Percentiles rank a stretch among this genome's conserved stretches.
phyloP scores from a whole-genome alignment of 495 filamentous ascomycete species.

The Penicillium arizonense region DNA sequence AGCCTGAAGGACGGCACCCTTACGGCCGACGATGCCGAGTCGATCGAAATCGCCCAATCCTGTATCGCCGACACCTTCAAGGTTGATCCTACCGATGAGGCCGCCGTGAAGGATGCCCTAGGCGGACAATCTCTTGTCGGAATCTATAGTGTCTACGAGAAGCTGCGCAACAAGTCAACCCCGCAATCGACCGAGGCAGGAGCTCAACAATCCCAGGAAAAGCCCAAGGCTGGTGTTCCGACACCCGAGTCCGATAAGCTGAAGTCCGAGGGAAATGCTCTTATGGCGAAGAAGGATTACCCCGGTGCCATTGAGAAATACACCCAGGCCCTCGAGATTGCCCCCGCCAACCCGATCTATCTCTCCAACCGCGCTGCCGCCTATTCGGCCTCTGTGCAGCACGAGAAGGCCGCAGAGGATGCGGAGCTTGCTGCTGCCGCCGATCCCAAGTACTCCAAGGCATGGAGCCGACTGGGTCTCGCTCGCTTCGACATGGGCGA shows the following conservation, averaged over 20 bases:
- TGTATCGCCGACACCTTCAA: constrained; percentile 95
- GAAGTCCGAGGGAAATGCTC: constrained; percentile 89
- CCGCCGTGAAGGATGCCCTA: constrained; percentile 71
- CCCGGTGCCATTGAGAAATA: constrained; percentile 75
- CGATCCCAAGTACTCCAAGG: constrained; percentile 94
- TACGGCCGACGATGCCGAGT: constrained; percentile 80
- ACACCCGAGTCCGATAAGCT: constrained; percentile 74
- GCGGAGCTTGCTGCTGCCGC: constrained; percentile 82
- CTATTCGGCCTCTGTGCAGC: constrained; percentile 75
- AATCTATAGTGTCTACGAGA: constrained; percentile 96
- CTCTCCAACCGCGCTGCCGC: constrained; percentile 96
- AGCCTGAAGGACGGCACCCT: constrained; percentile 89
- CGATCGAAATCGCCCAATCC: constrained; percentile 85
- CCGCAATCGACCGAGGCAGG: constrained; percentile 26
- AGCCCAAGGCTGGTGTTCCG: constrained; percentile 37
- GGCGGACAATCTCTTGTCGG: constrained; percentile 79
- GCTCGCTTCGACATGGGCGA: constrained; percentile 89
- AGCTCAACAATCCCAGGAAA: constrained; percentile 20
- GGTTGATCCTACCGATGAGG: constrained; percentile 76
- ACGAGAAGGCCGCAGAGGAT: constrained; percentile 76
- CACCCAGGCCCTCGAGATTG: constrained; percentile 73
- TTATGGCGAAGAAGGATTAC: constrained; percentile 93
- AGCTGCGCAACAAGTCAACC: constrained; percentile 70
- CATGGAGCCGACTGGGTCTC: constrained; percentile 88
- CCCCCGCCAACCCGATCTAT: constrained; percentile 90